Conservation (phyloP, 1,284 basidiomycete genomes). For the Lentinus polychrous region DNA sequence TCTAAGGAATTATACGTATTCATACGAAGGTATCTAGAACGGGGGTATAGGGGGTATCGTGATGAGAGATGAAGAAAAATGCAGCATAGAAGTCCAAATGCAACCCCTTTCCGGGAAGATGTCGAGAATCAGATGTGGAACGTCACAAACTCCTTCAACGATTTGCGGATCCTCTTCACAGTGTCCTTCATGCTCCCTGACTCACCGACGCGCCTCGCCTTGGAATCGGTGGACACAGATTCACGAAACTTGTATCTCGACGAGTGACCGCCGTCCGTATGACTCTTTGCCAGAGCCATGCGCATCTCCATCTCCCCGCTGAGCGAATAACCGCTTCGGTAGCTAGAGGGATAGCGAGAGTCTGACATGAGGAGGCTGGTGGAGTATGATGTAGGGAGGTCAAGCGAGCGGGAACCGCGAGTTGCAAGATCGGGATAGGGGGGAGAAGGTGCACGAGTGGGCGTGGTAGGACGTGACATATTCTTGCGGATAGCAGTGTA, state of each 20-base stretch:
- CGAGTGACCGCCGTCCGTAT: conserved; percentile 14
- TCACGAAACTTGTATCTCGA: conserved; percentile 13
- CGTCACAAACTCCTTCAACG: conserved; percentile 33
- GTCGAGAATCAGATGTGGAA: background rate
- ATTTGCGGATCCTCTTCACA: conserved; percentile 37
- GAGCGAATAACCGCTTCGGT: conserved; percentile 39
- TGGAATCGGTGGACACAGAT: conserved; percentile 12
- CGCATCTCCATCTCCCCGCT: conserved; percentile 54
- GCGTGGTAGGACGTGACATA: conserved; percentile 37
- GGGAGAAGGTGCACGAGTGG: conserved; percentile 17
- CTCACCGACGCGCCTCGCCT: conserved; percentile 4
- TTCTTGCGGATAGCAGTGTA: conserved; percentile 58
- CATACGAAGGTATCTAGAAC: background rate
- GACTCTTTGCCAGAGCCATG: conserved; percentile 44
- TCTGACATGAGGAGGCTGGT: conserved; percentile 1
- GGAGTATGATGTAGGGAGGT: background rate
- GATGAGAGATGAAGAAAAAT: background rate
- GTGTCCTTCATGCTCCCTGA: conserved; percentile 22
- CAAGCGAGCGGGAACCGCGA: conserved; percentile 3
- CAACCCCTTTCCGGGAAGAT: background rate
- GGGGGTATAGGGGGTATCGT: background rate
- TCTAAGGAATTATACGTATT: background rate
- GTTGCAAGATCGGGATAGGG: background rate
- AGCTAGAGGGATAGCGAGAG: background rate
- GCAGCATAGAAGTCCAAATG: background rate